phyloP scores from a whole-genome alignment of 2,329 filamentous ascomycete genomes.

The Exophiala sp. region DNA sequence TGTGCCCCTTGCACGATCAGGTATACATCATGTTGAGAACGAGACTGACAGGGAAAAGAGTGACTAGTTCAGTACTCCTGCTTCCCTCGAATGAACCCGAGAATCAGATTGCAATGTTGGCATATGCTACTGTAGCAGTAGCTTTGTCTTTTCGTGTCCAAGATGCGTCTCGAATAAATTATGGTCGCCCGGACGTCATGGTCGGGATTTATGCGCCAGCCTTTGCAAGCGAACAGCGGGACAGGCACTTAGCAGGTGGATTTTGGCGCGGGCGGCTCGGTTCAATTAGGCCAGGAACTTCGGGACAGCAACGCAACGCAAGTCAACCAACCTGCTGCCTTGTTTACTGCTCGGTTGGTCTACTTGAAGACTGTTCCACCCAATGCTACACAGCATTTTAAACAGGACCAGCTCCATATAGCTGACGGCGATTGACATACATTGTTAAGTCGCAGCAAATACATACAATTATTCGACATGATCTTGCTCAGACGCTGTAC shows the following conservation, averaged over 20 bases:
- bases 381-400: neutral
- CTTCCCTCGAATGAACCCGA: neutral
- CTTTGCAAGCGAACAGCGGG: neutral
- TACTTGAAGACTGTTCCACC: neutral
- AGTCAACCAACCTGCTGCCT: neutral
- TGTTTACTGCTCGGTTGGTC: neutral
- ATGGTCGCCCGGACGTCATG: neutral
- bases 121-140: neutral
- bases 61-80: neutral
- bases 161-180: neutral
- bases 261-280: neutral
- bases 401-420: neutral
- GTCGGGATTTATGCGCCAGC: neutral
- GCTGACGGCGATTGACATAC: neutral
- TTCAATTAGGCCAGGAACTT: neutral
- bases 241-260: too few relatives aligned
- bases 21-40: neutral
- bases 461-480: slow-evolving; percentile 8
- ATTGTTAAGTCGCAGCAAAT: neutral
- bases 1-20: neutral
- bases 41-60: neutral
- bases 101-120: too few relatives aligned
- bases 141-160: neutral
- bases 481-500: neutral
- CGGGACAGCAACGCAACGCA: too few relatives aligned